Percentiles rank a stretch among this genome's conserved stretches.
Conservation (phyloP, 2,329 filamentous ascomycete genomes). For the Exophiala viscosa region DNA sequence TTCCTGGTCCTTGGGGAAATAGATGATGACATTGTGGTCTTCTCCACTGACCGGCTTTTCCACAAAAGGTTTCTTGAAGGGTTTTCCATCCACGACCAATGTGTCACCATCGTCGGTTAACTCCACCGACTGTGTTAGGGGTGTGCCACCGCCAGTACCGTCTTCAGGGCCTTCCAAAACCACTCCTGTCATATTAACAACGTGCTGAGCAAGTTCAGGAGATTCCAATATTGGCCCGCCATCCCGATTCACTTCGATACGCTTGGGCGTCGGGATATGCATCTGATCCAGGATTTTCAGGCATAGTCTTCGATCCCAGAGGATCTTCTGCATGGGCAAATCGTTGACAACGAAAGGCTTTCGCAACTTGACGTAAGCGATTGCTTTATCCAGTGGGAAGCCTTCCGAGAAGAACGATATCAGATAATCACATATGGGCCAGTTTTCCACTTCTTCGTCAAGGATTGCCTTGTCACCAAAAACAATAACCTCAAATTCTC, state of each 20-base stretch:
- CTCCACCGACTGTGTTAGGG: conserved; percentile 65
- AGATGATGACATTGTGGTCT: conserved; percentile 98
- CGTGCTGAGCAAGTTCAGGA: conserved; percentile 71
- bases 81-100: conserved; percentile 76
- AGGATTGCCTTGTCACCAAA: conserved; percentile 99
- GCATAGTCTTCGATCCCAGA: conserved; percentile 93
- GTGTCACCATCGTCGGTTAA: conserved; percentile 87
- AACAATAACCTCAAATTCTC: conserved; percentile 93
- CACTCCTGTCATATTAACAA: conserved; percentile 77
- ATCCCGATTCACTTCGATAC: conserved; percentile 88
- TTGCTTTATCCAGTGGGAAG: conserved; percentile 93
- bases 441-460: conserved; percentile 93
- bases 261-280: conserved; percentile 80
- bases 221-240: conserved; percentile 79
- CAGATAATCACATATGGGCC: conserved; percentile 92
- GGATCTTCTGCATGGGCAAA: conserved; percentile 90
- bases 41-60: conserved; percentile 98
- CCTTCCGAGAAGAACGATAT: conserved; percentile 99
- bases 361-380: conserved; percentile 86
- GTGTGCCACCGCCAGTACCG: conserved; percentile 58
- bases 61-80: conserved; percentile 88
- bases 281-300: conserved; percentile 84
- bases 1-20: conserved; percentile 72
- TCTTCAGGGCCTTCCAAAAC: conserved; percentile 66
- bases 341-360: conserved; percentile 98